These are phyloP conservation scores for Aeminium ludgeri DNA, from an alignment of 495 filamentous ascomycete species.

Conservation along the genomic window DNA sequence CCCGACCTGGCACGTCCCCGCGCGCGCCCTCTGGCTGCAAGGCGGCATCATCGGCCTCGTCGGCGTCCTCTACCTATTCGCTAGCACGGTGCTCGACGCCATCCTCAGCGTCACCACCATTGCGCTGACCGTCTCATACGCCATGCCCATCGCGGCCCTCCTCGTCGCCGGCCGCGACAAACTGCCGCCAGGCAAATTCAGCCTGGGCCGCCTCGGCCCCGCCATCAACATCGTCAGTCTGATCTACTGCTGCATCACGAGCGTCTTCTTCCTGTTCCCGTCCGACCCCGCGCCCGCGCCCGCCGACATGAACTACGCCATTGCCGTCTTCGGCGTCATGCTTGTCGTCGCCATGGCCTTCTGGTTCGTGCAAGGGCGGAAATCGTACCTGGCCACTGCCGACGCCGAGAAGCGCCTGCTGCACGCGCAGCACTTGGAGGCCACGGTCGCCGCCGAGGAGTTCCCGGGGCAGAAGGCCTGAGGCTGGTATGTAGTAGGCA, in stretches of 20 bases:
- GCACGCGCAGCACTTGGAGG: too few species aligned
- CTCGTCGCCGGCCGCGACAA: slow-evolving; percentile 1
- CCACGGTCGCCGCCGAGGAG: too few species aligned
- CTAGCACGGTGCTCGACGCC: slow-evolving; percentile 22
- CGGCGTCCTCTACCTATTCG: too few species aligned
- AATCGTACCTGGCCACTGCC: background rate
- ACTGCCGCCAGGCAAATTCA: background rate
- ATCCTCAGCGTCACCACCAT: slow-evolving; percentile 31
- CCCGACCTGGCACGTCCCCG: background rate
- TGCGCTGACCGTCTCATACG: background rate
- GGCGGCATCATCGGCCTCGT: too few species aligned
- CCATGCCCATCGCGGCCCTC: background rate
- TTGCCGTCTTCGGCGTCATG: background rate
- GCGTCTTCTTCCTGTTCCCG: slow-evolving; percentile 6
- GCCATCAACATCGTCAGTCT: slow-evolving; percentile 3
- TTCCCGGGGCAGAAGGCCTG: too few species aligned
- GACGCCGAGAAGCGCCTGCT: too few species aligned
- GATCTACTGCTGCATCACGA: slow-evolving; percentile 19
- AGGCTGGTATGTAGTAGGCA: too few species aligned
- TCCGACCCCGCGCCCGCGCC: background rate
- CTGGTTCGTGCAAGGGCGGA: background rate
- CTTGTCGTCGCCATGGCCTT: slow-evolving; percentile 1
- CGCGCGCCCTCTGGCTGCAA: slow-evolving; percentile 14
- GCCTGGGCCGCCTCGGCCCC: slow-evolving; percentile 1
- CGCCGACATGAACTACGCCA: slow-evolving; percentile 4